Evolutionary conservation across 2,329 filamentous ascomycete species (phyloP), one percentile per base, ranked within the genome.

Genomic region (Geosmithia putterillii): DNA sequence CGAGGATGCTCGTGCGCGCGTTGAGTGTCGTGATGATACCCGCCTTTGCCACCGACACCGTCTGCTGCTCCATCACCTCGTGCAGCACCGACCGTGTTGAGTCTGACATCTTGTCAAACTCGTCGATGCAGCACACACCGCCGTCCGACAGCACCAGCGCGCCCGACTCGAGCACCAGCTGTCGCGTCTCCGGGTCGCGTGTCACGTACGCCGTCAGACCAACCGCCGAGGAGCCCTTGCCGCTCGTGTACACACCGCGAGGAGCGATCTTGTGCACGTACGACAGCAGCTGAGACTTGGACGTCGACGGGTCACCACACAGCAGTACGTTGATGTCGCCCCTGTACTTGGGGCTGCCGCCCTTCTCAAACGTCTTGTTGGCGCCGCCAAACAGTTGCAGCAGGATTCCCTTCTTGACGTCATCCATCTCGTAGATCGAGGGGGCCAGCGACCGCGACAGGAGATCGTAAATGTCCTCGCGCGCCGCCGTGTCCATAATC

Each of bases 241-340:
- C 84, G 46, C 83, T 87, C 2, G 84, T 89, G 63, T 88, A 89
- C 42, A 89, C 81, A 52, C 78, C 78, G 25, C 92, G 83, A 35
- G 92, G 92, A 4, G 92, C 92, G 56, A 98, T 98, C 65, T 94
- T 94, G 74, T 98, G 90, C 21, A 98, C 83, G 56, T 98, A 98
- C 48, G 87, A 76, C 22, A 98, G 73, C 44, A 98, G 70, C 63
- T 98, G 94, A 10, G 92, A 98, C 63, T 98, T 98, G 35, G 92
- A 76, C 0, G 92, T 98, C 0, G 90, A 96, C 0, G 92, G 92
- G 56, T 98, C 92, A 71, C 92, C 92, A 55, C 92, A 98, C 32
- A 98, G 81, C 38, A 98, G 74, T 42, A 98, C 78, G 59, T 98
- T 98, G 68, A 98, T 95, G 62, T 98, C 92, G 48, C 92, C 92